These are phyloP conservation scores for Roridomyces roridus DNA, from an alignment of 768 basidiomycete species.

Conservation along the genomic window DNA sequence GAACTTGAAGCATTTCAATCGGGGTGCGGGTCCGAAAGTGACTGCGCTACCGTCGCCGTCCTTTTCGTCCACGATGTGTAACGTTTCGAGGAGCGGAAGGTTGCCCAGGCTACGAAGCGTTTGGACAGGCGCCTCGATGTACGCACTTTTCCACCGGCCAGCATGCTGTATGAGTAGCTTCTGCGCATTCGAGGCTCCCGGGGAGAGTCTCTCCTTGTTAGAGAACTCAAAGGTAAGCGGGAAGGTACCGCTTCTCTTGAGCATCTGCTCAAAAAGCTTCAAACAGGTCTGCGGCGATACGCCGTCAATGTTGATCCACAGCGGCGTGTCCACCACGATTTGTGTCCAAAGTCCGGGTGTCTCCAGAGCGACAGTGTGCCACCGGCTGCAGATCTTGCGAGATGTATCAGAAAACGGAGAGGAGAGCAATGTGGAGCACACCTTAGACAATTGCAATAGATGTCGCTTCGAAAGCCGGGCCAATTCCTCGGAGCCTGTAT, in stretches of 20 bases:
- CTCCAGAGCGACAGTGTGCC: background rate
- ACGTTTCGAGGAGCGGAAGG: too few species aligned
- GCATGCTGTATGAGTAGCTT: constrained; percentile 5
- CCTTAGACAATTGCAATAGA: background rate
- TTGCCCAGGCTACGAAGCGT: too few species aligned
- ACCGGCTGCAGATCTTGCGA: constrained; percentile 5
- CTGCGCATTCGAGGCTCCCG: background rate
- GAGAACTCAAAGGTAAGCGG: background rate
- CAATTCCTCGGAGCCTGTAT: background rate
- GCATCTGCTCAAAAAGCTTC: background rate
- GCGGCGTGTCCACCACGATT: background rate
- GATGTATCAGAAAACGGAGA: background rate
- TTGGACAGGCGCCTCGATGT: too few species aligned
- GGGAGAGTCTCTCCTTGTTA: too few species aligned
- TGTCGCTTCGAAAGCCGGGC: background rate
- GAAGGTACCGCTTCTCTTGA: background rate
- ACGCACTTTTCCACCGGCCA: background rate
- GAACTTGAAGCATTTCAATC: too few species aligned
- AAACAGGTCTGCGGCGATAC: background rate
- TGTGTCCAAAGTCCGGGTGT: constrained; percentile 5
- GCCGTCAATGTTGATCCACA: background rate
- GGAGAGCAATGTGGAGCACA: background rate
- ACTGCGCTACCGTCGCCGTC: too few species aligned
- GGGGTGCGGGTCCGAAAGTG: too few species aligned
- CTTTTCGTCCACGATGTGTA: too few species aligned